phyloP scores from a whole-genome alignment of 345 rosid species.

The Rhizophora mangle region DNA sequence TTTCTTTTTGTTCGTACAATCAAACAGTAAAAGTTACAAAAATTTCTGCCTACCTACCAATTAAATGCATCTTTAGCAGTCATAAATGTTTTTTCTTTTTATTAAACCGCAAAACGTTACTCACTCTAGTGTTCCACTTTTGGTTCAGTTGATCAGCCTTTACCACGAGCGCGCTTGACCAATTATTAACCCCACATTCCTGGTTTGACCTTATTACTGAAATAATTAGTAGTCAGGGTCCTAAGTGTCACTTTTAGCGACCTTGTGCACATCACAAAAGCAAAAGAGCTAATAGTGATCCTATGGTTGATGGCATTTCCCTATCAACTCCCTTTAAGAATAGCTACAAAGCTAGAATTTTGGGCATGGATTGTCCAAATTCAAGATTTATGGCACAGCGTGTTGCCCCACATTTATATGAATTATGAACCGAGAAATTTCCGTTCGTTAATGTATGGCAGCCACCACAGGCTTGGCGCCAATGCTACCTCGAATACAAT shows the following conservation, averaged over 20 bases:
- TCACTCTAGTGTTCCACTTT: not conserved
- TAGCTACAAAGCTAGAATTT: constrained; percentile 2
- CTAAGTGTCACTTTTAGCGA: not conserved
- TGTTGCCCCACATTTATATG: not conserved
- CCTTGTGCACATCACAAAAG: not conserved
- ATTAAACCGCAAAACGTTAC: not conserved
- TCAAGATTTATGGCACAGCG: constrained; percentile 3
- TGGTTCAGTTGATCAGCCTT: not conserved
- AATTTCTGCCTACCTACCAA: too few relatives aligned
- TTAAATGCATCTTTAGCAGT: too few relatives aligned
- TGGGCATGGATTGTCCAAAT: constrained; percentile 11
- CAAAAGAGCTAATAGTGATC: not conserved
- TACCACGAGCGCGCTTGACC: not conserved
- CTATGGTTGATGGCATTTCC: constrained; percentile 21
- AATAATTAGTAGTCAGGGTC: not conserved
- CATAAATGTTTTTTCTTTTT: too few relatives aligned
- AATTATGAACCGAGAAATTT: constrained; percentile 11
- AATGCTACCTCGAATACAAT: constrained; percentile 20
- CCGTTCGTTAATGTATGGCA: constrained; percentile 5
- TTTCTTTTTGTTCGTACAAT: too few relatives aligned
- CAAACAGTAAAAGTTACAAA: too few relatives aligned
- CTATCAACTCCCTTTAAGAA: constrained; percentile 5
- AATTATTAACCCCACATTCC: not conserved
- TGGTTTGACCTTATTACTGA: not conserved
- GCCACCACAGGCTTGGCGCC: constrained; percentile 17